These are phyloP conservation scores for Magnusiomyces tetraspermus DNA, from an alignment of 1,139 yeast genomes.

Conservation along the genomic window DNA sequence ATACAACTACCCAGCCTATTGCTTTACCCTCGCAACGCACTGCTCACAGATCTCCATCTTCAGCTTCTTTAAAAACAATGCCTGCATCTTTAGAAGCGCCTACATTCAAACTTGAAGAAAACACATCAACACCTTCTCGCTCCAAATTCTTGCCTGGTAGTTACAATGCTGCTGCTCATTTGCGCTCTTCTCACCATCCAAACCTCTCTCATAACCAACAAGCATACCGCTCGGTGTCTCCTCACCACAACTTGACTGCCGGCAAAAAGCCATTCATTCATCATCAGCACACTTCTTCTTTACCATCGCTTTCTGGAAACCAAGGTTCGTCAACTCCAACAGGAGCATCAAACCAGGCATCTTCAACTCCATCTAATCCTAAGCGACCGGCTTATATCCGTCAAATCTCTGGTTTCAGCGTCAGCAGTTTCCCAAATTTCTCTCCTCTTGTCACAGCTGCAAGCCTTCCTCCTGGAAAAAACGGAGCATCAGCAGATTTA, in stretches of 20 bases:
- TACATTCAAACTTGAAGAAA: background rate
- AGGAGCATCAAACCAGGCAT: background rate
- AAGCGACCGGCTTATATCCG: conserved; percentile 14
- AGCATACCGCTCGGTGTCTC: background rate
- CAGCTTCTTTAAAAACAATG: conserved; percentile 60
- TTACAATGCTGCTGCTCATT: too few species aligned
- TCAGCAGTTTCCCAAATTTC: background rate
- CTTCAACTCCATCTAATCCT: background rate
- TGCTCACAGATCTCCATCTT: conserved; percentile 45
- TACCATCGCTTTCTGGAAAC: background rate
- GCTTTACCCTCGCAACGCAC: too few species aligned
- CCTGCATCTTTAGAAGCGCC: background rate
- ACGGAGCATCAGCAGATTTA: too few species aligned
- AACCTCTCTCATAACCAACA: background rate
- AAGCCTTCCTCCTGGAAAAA: too few species aligned
- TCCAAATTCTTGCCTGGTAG: too few species aligned
- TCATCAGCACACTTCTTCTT: background rate
- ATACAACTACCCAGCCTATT: too few species aligned
- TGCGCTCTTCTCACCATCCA: background rate
- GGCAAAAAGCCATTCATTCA: background rate
- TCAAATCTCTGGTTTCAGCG: conserved; percentile 12
- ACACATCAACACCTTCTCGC: too few species aligned
- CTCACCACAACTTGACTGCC: background rate
- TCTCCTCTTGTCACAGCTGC: too few species aligned
- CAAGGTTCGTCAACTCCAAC: too few species aligned